Base-by-base conservation (phyloP, 176 grass and related monocot genomes). In the Bonia amplexicaulis region DNA sequence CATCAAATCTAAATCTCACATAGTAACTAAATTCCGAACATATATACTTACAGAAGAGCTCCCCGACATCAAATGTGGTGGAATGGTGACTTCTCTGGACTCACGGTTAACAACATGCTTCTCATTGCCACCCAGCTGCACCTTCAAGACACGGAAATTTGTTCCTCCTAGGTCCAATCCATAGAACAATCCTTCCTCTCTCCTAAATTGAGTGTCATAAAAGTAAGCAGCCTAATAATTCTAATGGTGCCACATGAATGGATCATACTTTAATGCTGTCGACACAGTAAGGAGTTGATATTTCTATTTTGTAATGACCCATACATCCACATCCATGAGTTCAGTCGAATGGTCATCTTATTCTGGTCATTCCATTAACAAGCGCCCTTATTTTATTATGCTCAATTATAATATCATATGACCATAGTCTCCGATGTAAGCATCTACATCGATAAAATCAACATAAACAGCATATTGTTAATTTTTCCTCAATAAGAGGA, bases 91-190 rank as follows among this genome's bases (percentile, higher is more conserved):
- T 72, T 91, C 85, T 84, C 65, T 95, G 7, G 90, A 84, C 44
- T 95, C 87, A 72, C 54, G 35, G 35, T 74, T 63, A 25, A 83
- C 69, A 47, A 93, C 68, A 79, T 60, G 85, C 42, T 83, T 87
- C 77, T 89, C 88, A 40, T 47, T 90, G 19, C 89, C 96, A 65
- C 91, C 89, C 29, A 93, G 84, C 44, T 90, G 83, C 57, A 93
- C 93, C 31, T 84, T 86, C 63, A 95, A 76, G 40, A 93, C 87
- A 0, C 91, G 90, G 71, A 98, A 98, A 44, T 98, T 98, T 35
- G 93, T 98, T 86, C 96, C 96, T 84, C 93, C 96, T 47, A 98
- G 89, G 80, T 93, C 96, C 82, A 98, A 74, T 62, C 87, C 93
- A 57, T 98, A 95, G 79, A 93, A 98, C 54, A 87, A 75, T 23